Evolutionary conservation across 1,284 basidiomycete genomes (phyloP).

Genomic region (Heliocybe sulcata): DNA sequence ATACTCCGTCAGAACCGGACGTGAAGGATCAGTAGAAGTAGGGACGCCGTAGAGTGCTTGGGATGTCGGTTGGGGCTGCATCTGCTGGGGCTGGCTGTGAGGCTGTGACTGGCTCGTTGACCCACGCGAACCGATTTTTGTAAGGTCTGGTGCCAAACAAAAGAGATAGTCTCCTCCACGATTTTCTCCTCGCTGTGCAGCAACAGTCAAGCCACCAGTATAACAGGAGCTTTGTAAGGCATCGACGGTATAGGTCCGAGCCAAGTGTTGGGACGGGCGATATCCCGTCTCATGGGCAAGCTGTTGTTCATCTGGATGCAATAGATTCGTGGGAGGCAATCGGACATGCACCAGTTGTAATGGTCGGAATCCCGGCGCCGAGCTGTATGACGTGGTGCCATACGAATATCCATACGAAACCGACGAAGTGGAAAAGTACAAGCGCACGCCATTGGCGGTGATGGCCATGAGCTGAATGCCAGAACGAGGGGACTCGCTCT

Average conservation of each 20-base stretch:
- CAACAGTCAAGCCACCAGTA: conserved; percentile 55
- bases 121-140: conserved; percentile 56
- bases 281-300: conserved; percentile 35
- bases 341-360: conserved; percentile 72
- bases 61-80: conserved; percentile 16
- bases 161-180: conserved; percentile 69
- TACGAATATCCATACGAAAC: conserved; percentile 36
- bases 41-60: conserved; percentile 32
- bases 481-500: conserved; percentile 48
- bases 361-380: conserved; percentile 32
- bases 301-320: conserved; percentile 67
- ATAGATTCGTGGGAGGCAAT: conserved; percentile 67
- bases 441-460: conserved; percentile 70
- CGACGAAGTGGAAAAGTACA: conserved; percentile 67
- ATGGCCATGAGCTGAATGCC: conserved; percentile 75
- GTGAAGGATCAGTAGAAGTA: conserved; percentile 26
- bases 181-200: conserved; percentile 58
- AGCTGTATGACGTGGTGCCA: conserved; percentile 17
- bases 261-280: conserved; percentile 31
- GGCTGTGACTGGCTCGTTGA: conserved; percentile 39
- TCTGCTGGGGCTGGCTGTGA: conserved; percentile 12
- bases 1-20: conserved; percentile 67
- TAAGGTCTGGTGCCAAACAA: conserved; percentile 72
- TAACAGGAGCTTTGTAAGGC: conserved; percentile 55
- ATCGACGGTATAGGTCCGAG: conserved; percentile 49